Conservation (phyloP, 441 rosid genomes). For the Arabidopsis lyrata region DNA sequence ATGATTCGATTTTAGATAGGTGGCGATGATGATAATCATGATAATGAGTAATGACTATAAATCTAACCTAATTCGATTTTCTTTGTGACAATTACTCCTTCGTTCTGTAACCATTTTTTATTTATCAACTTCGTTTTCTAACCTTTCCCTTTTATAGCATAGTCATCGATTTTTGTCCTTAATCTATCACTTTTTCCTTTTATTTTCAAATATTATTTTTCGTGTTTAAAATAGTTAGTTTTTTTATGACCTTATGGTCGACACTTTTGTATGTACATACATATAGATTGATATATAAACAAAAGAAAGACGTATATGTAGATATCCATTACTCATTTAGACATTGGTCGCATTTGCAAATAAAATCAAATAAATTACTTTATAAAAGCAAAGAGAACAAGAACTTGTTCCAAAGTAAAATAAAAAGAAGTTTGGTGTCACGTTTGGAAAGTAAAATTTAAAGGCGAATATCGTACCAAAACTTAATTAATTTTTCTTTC, state of each 20-base stretch:
- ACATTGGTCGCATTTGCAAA: constrained; percentile 6
- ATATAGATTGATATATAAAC: not conserved
- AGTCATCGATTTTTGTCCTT: not conserved
- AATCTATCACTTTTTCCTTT: not conserved
- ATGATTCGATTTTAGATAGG: constrained; percentile 26
- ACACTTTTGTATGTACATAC: constrained; percentile 1
- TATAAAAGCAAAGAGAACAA: constrained; percentile 32
- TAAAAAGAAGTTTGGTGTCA: constrained; percentile 14
- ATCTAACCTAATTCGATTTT: constrained; percentile 34
- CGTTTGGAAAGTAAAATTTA: constrained; percentile 22
- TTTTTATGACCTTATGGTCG: not conserved
- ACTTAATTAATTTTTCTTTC: not conserved
- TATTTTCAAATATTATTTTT: not conserved
- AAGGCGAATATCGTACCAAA: constrained; percentile 37
- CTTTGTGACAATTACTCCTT: not conserved
- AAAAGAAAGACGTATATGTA: not conserved
- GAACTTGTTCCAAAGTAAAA: constrained; percentile 40
- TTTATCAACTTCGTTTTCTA: constrained; percentile 8
- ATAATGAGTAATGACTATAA: constrained; percentile 28
- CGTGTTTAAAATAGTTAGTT: not conserved
- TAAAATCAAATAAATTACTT: constrained; percentile 10
- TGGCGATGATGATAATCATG: constrained; percentile 30
- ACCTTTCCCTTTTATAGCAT: constrained; percentile 12
- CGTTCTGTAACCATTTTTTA: not conserved
- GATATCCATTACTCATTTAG: constrained; percentile 10